These are phyloP conservation scores for Diaporthe helianthi DNA, from an alignment of 2,329 filamentous ascomycete genomes.

Conservation along the genomic window DNA sequence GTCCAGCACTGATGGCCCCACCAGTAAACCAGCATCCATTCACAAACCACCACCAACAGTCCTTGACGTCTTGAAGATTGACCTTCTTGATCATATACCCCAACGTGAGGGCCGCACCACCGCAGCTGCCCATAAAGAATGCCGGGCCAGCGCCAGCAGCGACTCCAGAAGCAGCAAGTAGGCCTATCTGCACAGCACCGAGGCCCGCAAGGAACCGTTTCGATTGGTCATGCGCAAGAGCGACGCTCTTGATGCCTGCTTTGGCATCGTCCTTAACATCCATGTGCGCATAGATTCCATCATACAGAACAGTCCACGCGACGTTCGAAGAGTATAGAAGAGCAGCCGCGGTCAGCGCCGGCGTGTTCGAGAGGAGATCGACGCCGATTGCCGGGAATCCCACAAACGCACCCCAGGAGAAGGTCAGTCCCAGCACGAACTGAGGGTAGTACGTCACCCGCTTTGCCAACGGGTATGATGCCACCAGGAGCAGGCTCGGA, in stretches of 20 bases:
- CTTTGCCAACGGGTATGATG: conserved; percentile 82
- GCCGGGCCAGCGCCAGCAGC: conserved; percentile 72
- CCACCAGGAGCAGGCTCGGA: conserved; percentile 76
- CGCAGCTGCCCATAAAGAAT: conserved; percentile 72
- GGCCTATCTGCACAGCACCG: conserved; percentile 70
- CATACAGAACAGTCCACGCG: conserved; percentile 87
- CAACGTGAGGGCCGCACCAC: conserved; percentile 66
- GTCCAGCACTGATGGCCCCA: conserved; percentile 64
- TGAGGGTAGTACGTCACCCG: conserved; percentile 88
- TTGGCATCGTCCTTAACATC: conserved; percentile 86
- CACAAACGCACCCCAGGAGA: conserved; percentile 89
- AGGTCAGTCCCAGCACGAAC: conserved; percentile 81
- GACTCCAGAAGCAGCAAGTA: conserved; percentile 74
- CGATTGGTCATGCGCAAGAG: conserved; percentile 80
- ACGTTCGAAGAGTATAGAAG: conserved; percentile 80
- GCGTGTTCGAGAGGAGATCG: conserved; percentile 70
- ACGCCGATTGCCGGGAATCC: conserved; percentile 85
- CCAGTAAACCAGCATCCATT: conserved; percentile 75
- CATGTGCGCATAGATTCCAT: conserved; percentile 95
- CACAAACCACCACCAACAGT: conserved; percentile 81
- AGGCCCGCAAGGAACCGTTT: conserved; percentile 77
- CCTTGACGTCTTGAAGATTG: conserved; percentile 68
- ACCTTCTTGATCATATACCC: conserved; percentile 73
- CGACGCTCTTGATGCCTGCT: conserved; percentile 88
- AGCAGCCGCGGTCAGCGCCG: conserved; percentile 70